These are phyloP conservation scores for Persicaria maculosa DNA, from an alignment of 148 eudicot genomes.

Conservation along the genomic window DNA sequence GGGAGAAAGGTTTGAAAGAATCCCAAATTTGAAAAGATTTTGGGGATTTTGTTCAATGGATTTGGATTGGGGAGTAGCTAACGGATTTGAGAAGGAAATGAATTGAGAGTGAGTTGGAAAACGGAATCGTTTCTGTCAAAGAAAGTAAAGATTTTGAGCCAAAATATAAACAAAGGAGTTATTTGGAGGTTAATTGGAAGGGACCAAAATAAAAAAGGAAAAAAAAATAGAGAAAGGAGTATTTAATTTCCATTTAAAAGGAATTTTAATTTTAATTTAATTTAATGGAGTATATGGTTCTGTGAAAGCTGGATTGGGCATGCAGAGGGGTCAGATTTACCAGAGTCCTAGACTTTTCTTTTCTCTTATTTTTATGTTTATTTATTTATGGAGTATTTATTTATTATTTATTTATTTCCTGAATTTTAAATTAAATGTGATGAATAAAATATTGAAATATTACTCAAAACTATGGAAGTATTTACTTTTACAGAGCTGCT, in stretches of 20 bases:
- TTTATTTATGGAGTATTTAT: background rate
- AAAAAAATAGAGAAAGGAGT: background rate
- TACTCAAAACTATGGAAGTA: too few relatives aligned
- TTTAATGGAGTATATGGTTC: background rate
- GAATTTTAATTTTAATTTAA: constrained; percentile 1
- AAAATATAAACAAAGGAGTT: background rate
- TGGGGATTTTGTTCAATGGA: background rate
- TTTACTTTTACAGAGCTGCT: too few relatives aligned
- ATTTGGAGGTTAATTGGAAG: background rate
- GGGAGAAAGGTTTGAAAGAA: background rate
- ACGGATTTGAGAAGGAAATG: constrained; percentile 10
- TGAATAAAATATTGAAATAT: background rate
- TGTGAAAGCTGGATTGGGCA: constrained; percentile 11
- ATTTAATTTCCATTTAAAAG: constrained; percentile 3
- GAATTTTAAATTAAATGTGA: background rate
- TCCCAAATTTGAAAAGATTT: background rate
- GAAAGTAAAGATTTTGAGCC: constrained; percentile 11
- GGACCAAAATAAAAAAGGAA: background rate
- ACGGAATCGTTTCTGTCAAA: constrained; percentile 1
- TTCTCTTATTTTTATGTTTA: background rate
- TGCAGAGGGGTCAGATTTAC: constrained; percentile 12
- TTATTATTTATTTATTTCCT: background rate
- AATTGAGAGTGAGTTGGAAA: background rate
- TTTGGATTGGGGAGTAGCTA: constrained; percentile 3
- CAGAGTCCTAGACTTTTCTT: constrained; percentile 1